Conservation (phyloP, 371 early-diverging fungal genomes). For the Chytridiales sp. region DNA sequence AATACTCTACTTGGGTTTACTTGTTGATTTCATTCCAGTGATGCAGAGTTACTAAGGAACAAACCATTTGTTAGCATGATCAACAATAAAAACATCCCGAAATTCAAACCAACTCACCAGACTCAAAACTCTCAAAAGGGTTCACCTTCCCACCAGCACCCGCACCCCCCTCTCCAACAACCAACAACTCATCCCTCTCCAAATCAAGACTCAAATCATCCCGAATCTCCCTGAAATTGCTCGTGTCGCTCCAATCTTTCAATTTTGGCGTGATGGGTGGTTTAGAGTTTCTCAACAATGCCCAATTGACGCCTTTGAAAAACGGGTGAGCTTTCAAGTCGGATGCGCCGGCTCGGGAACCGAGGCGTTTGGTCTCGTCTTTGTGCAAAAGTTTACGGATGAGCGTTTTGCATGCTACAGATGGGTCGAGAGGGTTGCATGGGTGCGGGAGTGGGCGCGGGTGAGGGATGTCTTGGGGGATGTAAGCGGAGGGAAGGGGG, state of each 20-base stretch:
- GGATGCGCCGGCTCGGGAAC: constrained; percentile 85
- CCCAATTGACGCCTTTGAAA: constrained; percentile 92
- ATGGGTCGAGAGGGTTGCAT: background rate
- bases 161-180: background rate
- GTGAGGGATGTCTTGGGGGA: background rate
- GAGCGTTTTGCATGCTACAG: constrained; percentile 66
- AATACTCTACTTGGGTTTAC: no score
- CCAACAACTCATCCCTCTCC: constrained; percentile 25
- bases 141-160: no score
- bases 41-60: no score
- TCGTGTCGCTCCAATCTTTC: constrained; percentile 60
- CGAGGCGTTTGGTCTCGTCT: constrained; percentile 82
- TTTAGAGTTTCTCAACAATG: constrained; percentile 75
- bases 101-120: constrained; percentile 27
- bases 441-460: background rate
- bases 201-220: constrained; percentile 68
- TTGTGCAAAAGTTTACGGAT: constrained; percentile 83
- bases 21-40: no score
- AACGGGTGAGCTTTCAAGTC: constrained; percentile 93
- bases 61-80: no score
- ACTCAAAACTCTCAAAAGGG: constrained; percentile 41
- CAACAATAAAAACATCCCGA: no score
- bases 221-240: constrained; percentile 67
- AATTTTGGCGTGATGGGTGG: constrained; percentile 87
- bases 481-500: background rate